Evolutionary conservation across 768 basidiomycete genomes (phyloP), one percentile per base, ranked within the genome.

Genomic region (Asterophora lycoperdoides): DNA sequence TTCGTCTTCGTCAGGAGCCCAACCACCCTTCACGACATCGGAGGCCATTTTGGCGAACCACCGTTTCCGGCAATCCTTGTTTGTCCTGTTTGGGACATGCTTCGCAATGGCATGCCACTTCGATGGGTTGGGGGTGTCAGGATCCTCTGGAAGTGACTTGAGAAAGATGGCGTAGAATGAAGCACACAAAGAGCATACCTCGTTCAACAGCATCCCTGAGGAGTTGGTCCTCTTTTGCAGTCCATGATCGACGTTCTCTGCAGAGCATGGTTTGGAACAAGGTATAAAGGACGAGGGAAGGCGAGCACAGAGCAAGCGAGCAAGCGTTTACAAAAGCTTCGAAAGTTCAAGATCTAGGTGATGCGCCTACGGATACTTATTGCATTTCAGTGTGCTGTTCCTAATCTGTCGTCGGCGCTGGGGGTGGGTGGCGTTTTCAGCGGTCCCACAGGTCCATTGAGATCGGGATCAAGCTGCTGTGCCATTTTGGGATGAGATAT

Each of bases 31-130:
- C 23, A 79, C 76, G 19, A 80, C 78, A 60, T 78, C 77, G 11
- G 78, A 76, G 49, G 78, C 78, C 79, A 81, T 80, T 66, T 79
- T 80, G 1, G 79, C 77, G 52, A 79, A 80, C 79, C 79, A 81
- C 10, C 80, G 70, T 59, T 81, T 81, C 54, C 80, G 72, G 60
- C 80, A 81, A 60, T 81, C 80, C 57, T 81, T 81, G 69, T 81
- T 81, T 17, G 77, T 80, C 46, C 80, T 69, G 57, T 80, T 76
- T 8, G 79, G 80, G 4, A 81, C 77, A 58, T 80, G 77, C 55
- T 78, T 76, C n/a, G 79, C 76, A 46, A 81, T 80, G 29, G 76
- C 77, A 62, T 79, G 77, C 80, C 80, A 81, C 53, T 79, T 80
- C 41, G 78, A 78, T 17, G 80, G 80, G 51, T 77, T 78, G 20